Conservation (phyloP, 1,284 basidiomycete species). For the Phylloporus gajari region DNA sequence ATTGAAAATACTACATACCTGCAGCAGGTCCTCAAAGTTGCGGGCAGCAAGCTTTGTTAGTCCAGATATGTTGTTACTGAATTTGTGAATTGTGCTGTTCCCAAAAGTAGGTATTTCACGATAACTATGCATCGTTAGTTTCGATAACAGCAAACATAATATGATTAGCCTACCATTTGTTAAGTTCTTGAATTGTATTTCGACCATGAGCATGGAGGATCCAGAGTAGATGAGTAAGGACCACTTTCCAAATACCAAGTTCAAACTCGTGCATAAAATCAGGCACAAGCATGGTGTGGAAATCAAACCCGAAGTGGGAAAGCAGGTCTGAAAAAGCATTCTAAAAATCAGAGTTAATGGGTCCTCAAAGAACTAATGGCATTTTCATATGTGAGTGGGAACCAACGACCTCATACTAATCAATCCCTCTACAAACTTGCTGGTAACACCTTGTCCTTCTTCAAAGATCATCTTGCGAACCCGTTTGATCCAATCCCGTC, state of each 20-base stretch:
- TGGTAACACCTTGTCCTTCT: too few species aligned
- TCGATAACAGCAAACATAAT: too few species aligned
- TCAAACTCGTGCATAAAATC: background rate
- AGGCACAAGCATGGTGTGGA: background rate
- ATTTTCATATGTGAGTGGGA: too few species aligned
- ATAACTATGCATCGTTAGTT: background rate
- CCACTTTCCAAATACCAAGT: background rate
- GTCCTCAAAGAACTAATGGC: too few species aligned
- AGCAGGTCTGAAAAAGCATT: background rate
- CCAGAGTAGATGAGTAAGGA: background rate
- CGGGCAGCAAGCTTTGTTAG: background rate
- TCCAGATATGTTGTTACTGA: background rate
- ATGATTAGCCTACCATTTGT: background rate
- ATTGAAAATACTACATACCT: background rate
- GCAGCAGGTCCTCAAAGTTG: conserved; percentile 1
- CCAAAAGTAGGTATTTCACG: background rate
- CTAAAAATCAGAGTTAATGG: too few species aligned
- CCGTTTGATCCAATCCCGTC: too few species aligned
- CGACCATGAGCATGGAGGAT: background rate
- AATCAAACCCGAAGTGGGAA: background rate
- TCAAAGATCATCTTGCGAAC: too few species aligned
- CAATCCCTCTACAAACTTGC: too few species aligned
- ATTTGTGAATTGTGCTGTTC: background rate
- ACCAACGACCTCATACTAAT: too few species aligned
- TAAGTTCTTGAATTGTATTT: background rate